These are phyloP conservation scores for Ceratocystis variospora DNA, from an alignment of 2,329 filamentous ascomycete genomes.

Conservation along the genomic window DNA sequence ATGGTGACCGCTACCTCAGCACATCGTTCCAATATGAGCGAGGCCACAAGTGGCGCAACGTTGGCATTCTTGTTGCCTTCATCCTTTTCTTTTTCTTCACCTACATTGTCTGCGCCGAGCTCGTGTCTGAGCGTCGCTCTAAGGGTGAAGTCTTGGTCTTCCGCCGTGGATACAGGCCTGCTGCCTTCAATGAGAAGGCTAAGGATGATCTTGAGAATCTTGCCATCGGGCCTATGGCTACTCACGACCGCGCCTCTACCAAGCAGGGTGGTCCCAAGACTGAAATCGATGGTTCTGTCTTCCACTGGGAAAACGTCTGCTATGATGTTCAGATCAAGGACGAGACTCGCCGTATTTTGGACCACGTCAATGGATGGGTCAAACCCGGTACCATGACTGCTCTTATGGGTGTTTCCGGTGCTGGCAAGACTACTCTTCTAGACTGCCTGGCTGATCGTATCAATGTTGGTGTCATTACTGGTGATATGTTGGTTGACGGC, in stretches of 20 bases:
- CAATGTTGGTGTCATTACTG: slow-evolving; percentile 77
- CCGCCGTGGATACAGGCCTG: slow-evolving; percentile 52
- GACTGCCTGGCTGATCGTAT: slow-evolving; percentile 75
- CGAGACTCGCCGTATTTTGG: slow-evolving; percentile 59
- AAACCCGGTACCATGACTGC: slow-evolving; percentile 83
- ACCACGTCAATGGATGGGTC: slow-evolving; percentile 84
- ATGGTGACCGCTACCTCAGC: slow-evolving; percentile 44
- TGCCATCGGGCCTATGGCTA: slow-evolving; percentile 37
- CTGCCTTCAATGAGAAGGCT: slow-evolving; percentile 44
- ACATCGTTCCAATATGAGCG: slow-evolving; percentile 43
- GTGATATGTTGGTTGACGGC: slow-evolving; percentile 60
- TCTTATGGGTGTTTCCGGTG: slow-evolving; percentile 81
- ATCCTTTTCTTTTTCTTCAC: slow-evolving; percentile 45
- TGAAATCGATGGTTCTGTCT: slow-evolving; percentile 45
- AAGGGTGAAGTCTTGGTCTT: slow-evolving; percentile 68
- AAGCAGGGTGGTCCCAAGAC: slow-evolving; percentile 24
- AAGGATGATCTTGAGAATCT: slow-evolving; percentile 46
- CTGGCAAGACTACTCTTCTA: slow-evolving; percentile 85
- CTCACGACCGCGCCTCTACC: slow-evolving; percentile 29
- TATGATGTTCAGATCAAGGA: slow-evolving; percentile 67
- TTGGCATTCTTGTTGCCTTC: slow-evolving; percentile 55
- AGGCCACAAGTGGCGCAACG: slow-evolving; percentile 53
- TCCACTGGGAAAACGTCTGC: slow-evolving; percentile 75
- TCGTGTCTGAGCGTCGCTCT: slow-evolving; percentile 51
- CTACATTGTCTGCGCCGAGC: slow-evolving; percentile 53